These are phyloP conservation scores for Cephalotrichum gorgonifer DNA, from an alignment of 2,329 filamentous ascomycete species.

Conservation along the genomic window DNA sequence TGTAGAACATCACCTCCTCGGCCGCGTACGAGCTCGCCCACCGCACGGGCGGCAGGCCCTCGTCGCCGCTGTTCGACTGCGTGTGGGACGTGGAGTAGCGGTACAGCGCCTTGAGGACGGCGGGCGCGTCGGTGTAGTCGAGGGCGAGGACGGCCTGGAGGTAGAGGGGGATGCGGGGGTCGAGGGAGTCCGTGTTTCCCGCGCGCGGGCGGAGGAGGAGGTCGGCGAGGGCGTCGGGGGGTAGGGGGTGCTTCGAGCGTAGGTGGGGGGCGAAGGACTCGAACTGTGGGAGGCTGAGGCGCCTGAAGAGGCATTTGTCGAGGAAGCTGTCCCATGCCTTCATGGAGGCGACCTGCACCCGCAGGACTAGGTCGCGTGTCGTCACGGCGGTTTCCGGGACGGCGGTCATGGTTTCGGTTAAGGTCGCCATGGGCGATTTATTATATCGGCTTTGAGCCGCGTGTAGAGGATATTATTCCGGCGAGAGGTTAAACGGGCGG, in stretches of 20 bases:
- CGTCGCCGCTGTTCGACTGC: constrained; percentile 16
- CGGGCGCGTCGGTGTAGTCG: constrained; percentile 41
- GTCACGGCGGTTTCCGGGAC: no score
- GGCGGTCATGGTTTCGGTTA: not conserved
- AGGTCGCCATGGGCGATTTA: not conserved
- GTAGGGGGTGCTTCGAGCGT: constrained; percentile 39
- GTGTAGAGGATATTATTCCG: no score
- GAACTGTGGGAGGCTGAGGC: constrained; percentile 44
- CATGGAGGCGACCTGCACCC: constrained; percentile 3
- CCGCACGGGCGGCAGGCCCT: constrained; percentile 16
- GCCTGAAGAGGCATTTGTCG: constrained; percentile 34
- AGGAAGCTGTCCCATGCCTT: constrained; percentile 39
- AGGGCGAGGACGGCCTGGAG: constrained; percentile 42
- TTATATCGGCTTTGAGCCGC: not conserved
- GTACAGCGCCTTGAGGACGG: constrained; percentile 44
- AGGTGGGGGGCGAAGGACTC: constrained; percentile 38
- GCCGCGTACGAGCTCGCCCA: constrained; percentile 50
- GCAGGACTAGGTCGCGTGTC: constrained; percentile 1
- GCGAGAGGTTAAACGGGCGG: not conserved
- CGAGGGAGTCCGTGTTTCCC: constrained; percentile 37
- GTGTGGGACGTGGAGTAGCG: constrained; percentile 44
- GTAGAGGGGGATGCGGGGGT: constrained; percentile 50
- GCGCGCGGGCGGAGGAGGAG: constrained; percentile 46
- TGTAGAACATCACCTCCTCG: constrained; percentile 89
- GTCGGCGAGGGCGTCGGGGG: constrained; percentile 41